Conservation (phyloP, 257 asterid species). For the Penstemon barbatus region DNA sequence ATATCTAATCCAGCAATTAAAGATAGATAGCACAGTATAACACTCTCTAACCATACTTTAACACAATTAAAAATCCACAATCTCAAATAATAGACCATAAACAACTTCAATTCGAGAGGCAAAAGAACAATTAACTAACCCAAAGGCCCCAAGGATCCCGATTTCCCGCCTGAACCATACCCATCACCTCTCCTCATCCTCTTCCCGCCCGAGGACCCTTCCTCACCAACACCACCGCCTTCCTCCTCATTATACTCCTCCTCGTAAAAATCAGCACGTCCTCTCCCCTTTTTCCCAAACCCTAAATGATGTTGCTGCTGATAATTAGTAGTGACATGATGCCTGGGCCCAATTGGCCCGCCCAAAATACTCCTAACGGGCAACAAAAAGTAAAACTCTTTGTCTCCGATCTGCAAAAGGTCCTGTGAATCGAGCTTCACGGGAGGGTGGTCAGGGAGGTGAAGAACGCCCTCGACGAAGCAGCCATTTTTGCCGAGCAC, state of each 20-base stretch:
- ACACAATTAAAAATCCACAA: too few species aligned
- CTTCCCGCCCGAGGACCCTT: slow-evolving; percentile 36
- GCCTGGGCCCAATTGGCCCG: slow-evolving; percentile 78
- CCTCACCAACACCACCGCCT: too few species aligned
- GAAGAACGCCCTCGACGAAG: slow-evolving; percentile 90
- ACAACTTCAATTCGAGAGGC: too few species aligned
- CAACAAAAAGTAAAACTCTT: slow-evolving; percentile 79
- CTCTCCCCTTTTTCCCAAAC: slow-evolving; percentile 73
- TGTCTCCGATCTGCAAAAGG: slow-evolving; percentile 89
- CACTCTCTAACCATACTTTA: not conserved
- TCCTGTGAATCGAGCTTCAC: slow-evolving; percentile 97
- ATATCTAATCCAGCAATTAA: not conserved
- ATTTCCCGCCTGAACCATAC: slow-evolving; percentile 65
- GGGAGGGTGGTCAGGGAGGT: slow-evolving; percentile 79
- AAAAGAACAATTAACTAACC: slow-evolving; percentile 43
- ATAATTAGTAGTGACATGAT: slow-evolving; percentile 42
- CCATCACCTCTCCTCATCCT: slow-evolving; percentile 59
- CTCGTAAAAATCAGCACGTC: slow-evolving; percentile 59
- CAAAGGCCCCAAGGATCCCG: slow-evolving; percentile 52
- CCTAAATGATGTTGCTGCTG: slow-evolving; percentile 30
- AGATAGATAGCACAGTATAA: not conserved
- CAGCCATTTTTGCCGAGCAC: slow-evolving; percentile 96
- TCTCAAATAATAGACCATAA: too few species aligned
- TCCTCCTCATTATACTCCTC: slow-evolving; percentile 66
- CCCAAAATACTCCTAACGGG: slow-evolving; percentile 91